Conservation (phyloP, 257 asterid genomes). For the Misopates orontium region DNA sequence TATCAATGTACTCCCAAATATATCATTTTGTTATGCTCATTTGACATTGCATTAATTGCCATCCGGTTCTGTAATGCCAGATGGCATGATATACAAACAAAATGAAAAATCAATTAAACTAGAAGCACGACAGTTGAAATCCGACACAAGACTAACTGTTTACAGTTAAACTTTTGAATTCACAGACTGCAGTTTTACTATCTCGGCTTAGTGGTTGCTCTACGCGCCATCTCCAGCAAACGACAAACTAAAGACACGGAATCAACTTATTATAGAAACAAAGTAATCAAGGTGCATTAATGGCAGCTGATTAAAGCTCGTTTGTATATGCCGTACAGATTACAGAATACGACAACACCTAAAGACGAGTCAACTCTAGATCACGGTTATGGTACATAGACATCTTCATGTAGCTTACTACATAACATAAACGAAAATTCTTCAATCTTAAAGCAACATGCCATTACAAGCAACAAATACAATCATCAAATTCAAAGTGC, state of each 20-base stretch:
- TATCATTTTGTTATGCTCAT: too few species aligned
- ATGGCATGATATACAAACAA: too few species aligned
- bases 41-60: too few species aligned
- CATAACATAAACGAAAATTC: too few species aligned
- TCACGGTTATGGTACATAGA: neutral
- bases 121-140: neutral
- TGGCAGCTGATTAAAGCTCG: neutral
- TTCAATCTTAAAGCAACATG: too few species aligned
- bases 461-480: too few species aligned
- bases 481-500: too few species aligned
- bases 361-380: constrained; percentile 7
- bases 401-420: too few species aligned
- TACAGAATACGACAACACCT: neutral
- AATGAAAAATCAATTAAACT: too few species aligned
- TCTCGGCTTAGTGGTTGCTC: neutral
- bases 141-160: neutral
- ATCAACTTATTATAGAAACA: neutral
- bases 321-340: neutral
- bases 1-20: too few species aligned
- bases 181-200: neutral
- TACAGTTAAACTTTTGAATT: neutral
- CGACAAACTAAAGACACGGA: neutral
- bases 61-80: too few species aligned
- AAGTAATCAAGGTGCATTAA: constrained; percentile 18
- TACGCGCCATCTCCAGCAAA: neutral